phyloP scores from a whole-genome alignment of 257 asterid species.

The Misopates orontium region DNA sequence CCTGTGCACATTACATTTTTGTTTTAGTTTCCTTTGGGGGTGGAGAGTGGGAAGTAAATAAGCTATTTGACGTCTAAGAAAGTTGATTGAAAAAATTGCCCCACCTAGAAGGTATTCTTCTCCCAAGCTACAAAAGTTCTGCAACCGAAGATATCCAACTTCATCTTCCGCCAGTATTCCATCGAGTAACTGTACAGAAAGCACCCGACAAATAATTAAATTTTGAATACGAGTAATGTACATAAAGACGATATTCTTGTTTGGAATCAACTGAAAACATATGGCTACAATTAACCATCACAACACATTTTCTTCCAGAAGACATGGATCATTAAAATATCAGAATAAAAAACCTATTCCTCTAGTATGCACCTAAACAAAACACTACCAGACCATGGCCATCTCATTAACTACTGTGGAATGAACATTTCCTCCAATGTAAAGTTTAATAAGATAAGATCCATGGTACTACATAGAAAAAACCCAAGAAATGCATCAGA shows the following conservation, averaged over 20 bases:
- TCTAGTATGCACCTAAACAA: too few relatives aligned
- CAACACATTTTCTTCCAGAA: too few relatives aligned
- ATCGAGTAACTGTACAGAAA: constrained; percentile 50
- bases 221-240: too few relatives aligned
- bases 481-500: not conserved
- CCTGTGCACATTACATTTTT: constrained; percentile 42
- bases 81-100: constrained; percentile 2
- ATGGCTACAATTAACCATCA: too few relatives aligned
- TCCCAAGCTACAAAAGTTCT: constrained; percentile 58
- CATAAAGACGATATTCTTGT: too few relatives aligned
- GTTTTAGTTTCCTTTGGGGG: not conserved
- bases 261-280: too few relatives aligned
- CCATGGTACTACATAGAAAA: not conserved
- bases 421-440: not conserved
- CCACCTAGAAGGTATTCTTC: constrained; percentile 87
- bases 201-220: constrained; percentile 18
- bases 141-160: constrained; percentile 53
- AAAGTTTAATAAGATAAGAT: too few relatives aligned
- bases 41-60: not conserved
- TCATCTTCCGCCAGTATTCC: constrained; percentile 48
- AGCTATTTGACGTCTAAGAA: not conserved
- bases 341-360: too few relatives aligned
- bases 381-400: too few relatives aligned
- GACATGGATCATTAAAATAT: too few relatives aligned
- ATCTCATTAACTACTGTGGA: not conserved